Evolutionary conservation across 192 early-diverging fungal species (phyloP).

Genomic region (Spinellus fusiger): DNA sequence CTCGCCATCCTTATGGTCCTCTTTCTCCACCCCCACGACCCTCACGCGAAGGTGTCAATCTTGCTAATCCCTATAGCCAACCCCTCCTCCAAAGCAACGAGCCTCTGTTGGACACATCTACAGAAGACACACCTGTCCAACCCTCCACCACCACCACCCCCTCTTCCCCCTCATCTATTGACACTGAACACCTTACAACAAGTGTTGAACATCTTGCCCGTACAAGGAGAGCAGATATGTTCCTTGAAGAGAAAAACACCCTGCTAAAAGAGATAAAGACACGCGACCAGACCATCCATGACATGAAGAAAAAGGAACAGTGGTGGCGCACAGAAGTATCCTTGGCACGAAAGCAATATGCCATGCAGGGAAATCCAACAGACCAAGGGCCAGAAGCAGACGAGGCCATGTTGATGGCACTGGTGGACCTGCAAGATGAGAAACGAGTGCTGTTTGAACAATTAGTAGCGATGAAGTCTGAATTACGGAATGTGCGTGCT

Average conservation of each 20-base stretch:
- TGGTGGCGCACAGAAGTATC: conserved; percentile 37
- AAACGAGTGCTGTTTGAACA: conserved; percentile 35
- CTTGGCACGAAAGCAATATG: conserved; percentile 19
- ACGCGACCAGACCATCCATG: conserved; percentile 20
- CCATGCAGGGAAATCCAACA: conserved; percentile 2
- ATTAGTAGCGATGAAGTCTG: conserved; percentile 42
- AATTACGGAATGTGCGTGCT: conserved; percentile 36
- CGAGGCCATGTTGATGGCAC: not conserved
- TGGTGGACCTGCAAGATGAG: conserved; percentile 23
- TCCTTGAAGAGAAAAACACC: conserved; percentile 6
- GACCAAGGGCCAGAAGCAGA: conserved; percentile 10
- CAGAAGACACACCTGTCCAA: too few relatives aligned
- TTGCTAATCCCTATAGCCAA: conserved; percentile 12
- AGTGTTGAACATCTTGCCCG: too few relatives aligned
- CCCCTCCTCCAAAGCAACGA: not conserved
- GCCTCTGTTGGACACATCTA: not conserved
- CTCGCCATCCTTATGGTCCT: not conserved
- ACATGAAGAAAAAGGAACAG: conserved; percentile 36
- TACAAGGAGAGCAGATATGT: not conserved
- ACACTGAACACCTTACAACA: too few relatives aligned
- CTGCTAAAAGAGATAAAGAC: conserved; percentile 19
- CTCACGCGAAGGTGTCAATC: conserved; percentile 30
- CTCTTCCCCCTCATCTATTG: too few relatives aligned
- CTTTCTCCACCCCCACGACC: conserved; percentile 25
- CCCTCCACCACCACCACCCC: too few relatives aligned